Base-by-base conservation (phyloP, 495 filamentous ascomycete species). In the Penicillium daleae region DNA sequence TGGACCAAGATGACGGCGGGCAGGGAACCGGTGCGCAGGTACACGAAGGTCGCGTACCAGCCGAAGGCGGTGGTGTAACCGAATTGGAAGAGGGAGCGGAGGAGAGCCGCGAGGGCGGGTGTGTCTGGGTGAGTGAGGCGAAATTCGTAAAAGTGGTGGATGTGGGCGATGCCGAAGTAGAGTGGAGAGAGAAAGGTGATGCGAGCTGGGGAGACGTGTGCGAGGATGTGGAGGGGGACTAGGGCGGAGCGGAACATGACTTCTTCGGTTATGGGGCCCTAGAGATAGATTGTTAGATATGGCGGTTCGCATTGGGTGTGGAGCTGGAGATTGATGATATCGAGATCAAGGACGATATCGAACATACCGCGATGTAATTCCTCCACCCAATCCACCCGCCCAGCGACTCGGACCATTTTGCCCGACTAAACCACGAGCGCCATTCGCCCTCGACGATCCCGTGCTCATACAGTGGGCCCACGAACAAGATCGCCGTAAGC, bases 111-210 rank as follows among this genome's bases (percentile, higher is more conserved):
- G 5, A 81, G 42, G 13, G 85, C 64, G 6, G 89, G 82, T 2
- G 88, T 87, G 63, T 86, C 79, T 17, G 94, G 92, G 69, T 97
- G 85, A 0, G 88, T 90, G 10, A 96, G 78, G 32, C 87, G 86
- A 78, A 94, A 97, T 77, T 99, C 95, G 78, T 97, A 97, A 75
- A 93, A 92, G 77, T 98, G 95, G 76, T 99, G 94, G 29, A 97
- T 74, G 78, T 99, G 95, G 12, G 93, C 92, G 53, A 99, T 90
- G 57, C 96, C 95, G 73, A 99, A 99, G 76, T 96, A 90, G 10
- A 98, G 75, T 2, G 95, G 95, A 0, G 90, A 87, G 8, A 91
- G 72, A 74, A 95, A 92, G 68, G 97, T 82, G 65, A 91, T 87
- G 5, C 76, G 78, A 0, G 74, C 75, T 2, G 87, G 74, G 4